A percentile compares a stretch with the other conserved stretches of the same genome.
These are phyloP conservation scores for Oryza officinalis DNA, from an alignment of 176 grass and related monocot species.

Conservation along the genomic window DNA sequence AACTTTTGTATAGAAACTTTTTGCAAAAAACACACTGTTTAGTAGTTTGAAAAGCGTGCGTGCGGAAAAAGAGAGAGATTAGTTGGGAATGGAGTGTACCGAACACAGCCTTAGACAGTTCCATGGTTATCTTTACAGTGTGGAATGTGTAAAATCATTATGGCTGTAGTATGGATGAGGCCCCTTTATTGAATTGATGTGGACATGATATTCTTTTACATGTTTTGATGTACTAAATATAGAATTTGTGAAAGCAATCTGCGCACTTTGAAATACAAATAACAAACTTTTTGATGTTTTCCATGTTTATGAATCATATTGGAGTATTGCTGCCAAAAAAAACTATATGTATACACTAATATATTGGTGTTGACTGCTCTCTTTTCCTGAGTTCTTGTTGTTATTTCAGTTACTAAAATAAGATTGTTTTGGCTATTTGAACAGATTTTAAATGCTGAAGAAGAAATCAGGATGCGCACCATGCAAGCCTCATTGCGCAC, in stretches of 20 bases:
- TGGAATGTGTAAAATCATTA: neutral
- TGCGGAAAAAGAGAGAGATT: no score
- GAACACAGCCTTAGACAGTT: no score
- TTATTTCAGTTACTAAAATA: neutral
- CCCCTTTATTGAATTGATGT: neutral
- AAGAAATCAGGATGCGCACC: slow-evolving; percentile 80
- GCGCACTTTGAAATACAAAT: neutral
- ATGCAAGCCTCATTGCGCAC: slow-evolving; percentile 41
- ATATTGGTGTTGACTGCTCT: neutral
- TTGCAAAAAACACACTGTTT: no score
- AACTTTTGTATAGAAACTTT: no score
- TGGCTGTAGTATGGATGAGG: neutral
- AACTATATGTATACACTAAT: neutral
- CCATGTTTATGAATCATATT: neutral
- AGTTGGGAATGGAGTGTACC: no score
- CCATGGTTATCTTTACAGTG: neutral
- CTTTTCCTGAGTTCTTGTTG: slow-evolving; percentile 15
- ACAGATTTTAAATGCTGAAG: slow-evolving; percentile 91
- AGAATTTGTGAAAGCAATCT: slow-evolving; percentile 3
- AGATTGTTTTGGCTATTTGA: slow-evolving; percentile 30
- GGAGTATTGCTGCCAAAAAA: neutral
- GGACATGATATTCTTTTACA: neutral
- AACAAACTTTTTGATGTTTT: neutral
- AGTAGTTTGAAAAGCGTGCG: no score
- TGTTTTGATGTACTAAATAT: neutral